A percentile compares a stretch with the other conserved stretches of the same genome.
These are phyloP conservation scores for Xylaria longipes DNA, from an alignment of 495 filamentous ascomycete genomes.

Conservation along the genomic window DNA sequence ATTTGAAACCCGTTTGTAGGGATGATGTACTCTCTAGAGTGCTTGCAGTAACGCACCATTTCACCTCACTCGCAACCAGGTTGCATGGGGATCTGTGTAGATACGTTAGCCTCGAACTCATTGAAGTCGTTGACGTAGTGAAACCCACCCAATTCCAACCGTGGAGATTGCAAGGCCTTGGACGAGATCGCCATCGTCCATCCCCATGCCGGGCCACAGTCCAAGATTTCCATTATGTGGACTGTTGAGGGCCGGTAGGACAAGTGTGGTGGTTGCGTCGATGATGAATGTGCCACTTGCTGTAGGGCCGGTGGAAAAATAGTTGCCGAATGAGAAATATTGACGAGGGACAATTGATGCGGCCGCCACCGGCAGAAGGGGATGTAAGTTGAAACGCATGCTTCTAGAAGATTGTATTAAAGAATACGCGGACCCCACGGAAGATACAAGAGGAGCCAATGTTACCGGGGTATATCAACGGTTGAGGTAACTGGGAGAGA, in stretches of 20 bases:
- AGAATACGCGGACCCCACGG: neutral
- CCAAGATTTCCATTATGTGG: conserved; percentile 26
- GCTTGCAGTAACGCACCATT: conserved; percentile 35
- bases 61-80: conserved; percentile 38
- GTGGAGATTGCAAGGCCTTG: conserved; percentile 45
- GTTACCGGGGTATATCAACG: neutral
- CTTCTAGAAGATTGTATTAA: neutral
- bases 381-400: conserved; percentile 10
- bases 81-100: conserved; percentile 28
- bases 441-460: neutral
- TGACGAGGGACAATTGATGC: conserved; percentile 23
- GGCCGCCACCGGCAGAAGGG: conserved; percentile 7
- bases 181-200: conserved; percentile 45
- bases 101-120: neutral
- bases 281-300: conserved; percentile 43
- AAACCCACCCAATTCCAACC: conserved; percentile 18
- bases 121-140: neutral
- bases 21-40: conserved; percentile 15
- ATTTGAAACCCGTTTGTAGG: neutral
- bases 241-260: conserved; percentile 43
- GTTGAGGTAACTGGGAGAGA: neutral
- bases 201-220: conserved; percentile 49
- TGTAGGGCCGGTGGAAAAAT: conserved; percentile 49
- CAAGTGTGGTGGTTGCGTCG: conserved; percentile 46
- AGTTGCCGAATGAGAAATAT: conserved; percentile 24